These are phyloP conservation scores for Hypoxylon subgilvum DNA, from an alignment of 495 filamentous ascomycete genomes.

Conservation along the genomic window DNA sequence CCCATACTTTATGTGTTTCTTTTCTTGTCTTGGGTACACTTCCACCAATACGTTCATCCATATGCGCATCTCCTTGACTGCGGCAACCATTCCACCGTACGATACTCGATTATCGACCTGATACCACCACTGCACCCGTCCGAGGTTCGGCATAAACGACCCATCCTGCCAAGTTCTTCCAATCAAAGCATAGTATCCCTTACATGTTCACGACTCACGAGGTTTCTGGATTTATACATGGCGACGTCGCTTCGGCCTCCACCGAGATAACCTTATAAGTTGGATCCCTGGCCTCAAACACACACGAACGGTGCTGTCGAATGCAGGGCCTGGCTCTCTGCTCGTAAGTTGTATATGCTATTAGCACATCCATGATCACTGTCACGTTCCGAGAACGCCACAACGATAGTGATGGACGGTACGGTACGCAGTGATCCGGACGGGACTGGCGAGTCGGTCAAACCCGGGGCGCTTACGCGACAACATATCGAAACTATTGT, in stretches of 20 bases:
- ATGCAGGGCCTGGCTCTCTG: background rate
- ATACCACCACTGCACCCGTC: no score
- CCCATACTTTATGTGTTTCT: no score
- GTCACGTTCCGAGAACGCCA: background rate
- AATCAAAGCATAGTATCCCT: no score
- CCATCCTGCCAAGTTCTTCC: background rate
- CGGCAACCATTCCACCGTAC: no score
- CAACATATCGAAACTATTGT: conserved; percentile 45
- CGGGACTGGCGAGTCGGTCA: background rate
- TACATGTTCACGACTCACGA: no score
- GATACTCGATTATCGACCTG: no score
- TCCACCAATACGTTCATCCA: no score
- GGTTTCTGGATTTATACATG: background rate
- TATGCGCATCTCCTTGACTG: no score
- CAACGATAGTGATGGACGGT: conserved; percentile 12
- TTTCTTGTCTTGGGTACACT: no score
- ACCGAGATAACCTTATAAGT: background rate
- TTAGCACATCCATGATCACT: conserved; percentile 1
- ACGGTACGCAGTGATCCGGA: conserved; percentile 14
- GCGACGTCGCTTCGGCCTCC: background rate
- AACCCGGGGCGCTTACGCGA: conserved; percentile 15
- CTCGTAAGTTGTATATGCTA: background rate
- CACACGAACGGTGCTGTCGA: background rate
- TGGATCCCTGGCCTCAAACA: background rate
- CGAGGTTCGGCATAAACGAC: no score